A percentile compares a stretch with the other conserved stretches of the same genome.
Conservation (phyloP, 208 protist genomes). For the Trypanosoma rangeli region DNA sequence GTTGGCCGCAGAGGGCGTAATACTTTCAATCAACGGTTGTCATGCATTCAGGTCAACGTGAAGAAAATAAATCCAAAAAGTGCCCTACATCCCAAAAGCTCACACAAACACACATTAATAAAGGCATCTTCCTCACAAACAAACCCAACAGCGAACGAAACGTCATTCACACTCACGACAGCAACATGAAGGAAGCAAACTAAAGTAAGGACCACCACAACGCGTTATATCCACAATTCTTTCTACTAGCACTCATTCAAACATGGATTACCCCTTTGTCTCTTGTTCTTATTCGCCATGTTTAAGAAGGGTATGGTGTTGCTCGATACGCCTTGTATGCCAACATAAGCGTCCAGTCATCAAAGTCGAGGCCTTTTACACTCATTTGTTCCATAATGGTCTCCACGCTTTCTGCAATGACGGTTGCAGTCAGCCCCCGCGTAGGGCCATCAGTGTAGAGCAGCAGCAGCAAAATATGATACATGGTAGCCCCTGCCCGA, state of each 20-base stretch:
- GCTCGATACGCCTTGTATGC: slow-evolving; percentile 24
- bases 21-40: background rate
- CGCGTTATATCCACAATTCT: background rate
- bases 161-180: too few relatives aligned
- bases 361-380: slow-evolving; percentile 20
- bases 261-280: background rate
- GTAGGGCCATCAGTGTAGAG: slow-evolving; percentile 26
- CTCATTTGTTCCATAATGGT: slow-evolving; percentile 23
- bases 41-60: background rate
- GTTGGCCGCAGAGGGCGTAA: background rate
- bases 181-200: background rate
- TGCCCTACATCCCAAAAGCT: background rate
- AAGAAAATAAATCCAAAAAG: background rate
- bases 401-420: slow-evolving; percentile 26
- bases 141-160: too few relatives aligned
- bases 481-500: slow-evolving; percentile 3
- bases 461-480: slow-evolving; percentile 23
- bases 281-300: background rate
- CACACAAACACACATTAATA: background rate
- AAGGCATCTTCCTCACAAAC: background rate
- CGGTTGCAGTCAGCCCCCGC: slow-evolving; percentile 11
- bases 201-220: background rate
- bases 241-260: background rate
- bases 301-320: slow-evolving; percentile 17
- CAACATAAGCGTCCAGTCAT: slow-evolving; percentile 29